Percentiles rank a stretch among this genome's conserved stretches.
phyloP scores from a whole-genome alignment of 768 basidiomycete genomes.

The Kwoniella sp. region DNA sequence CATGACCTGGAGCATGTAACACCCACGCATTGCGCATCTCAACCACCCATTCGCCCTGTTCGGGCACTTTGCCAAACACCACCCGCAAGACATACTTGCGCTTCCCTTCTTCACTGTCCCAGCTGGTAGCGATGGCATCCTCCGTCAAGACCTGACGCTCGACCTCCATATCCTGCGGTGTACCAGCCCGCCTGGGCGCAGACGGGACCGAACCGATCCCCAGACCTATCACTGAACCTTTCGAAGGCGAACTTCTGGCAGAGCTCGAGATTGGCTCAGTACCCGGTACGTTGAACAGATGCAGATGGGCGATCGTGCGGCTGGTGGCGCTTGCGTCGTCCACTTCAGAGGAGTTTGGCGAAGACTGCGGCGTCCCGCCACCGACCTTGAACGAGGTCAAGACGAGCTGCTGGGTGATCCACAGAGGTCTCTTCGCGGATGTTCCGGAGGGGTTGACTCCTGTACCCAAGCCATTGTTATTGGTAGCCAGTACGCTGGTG shows the following conservation, averaged over 20 bases:
- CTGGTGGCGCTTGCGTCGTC: background rate
- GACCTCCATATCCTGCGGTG: conserved; percentile 6
- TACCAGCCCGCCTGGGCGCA: too few species aligned
- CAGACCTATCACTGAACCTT: background rate
- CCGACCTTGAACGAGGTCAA: conserved; percentile 22
- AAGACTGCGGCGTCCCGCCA: background rate
- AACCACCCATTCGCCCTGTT: conserved; percentile 20
- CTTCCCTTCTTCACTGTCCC: conserved; percentile 9
- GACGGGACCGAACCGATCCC: conserved; percentile 4
- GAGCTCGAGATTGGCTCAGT: background rate
- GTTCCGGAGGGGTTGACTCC: background rate
- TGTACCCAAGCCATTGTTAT: background rate
- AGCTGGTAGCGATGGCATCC: conserved; percentile 9
- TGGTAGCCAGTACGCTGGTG: conserved; percentile 3
- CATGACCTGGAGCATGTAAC: background rate
- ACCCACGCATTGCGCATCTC: conserved; percentile 26
- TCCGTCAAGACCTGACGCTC: conserved; percentile 6
- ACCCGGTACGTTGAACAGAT: conserved; percentile 18
- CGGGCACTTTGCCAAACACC: conserved; percentile 6
- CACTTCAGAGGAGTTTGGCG: conserved; percentile 6
- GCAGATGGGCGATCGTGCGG: conserved; percentile 25
- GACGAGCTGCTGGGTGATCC: conserved; percentile 22
- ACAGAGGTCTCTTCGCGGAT: conserved; percentile 3
- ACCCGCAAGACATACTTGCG: conserved; percentile 16
- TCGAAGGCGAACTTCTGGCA: background rate